Conservation (phyloP, 2,329 filamentous ascomycete genomes). For the Exophiala sp. region DNA sequence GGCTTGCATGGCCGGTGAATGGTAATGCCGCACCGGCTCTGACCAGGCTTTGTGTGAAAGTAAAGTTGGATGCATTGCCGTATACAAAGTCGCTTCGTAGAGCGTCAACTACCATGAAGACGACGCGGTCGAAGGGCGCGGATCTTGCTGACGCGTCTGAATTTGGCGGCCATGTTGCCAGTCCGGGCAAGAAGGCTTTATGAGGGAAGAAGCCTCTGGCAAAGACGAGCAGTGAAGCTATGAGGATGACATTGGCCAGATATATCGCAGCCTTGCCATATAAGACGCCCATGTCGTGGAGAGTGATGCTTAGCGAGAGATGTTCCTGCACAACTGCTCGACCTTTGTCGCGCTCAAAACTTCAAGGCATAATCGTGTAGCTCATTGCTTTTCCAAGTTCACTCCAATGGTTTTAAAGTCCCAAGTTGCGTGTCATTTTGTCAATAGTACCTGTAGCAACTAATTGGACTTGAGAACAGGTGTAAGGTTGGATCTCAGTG, state of each 20-base stretch:
- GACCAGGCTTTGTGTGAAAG: conserved; percentile 86
- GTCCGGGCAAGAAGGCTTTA: conserved; percentile 84
- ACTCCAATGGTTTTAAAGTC: too few relatives aligned
- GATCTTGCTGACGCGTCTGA: conserved; percentile 33
- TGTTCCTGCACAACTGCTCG: too few relatives aligned
- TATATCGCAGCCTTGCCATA: conserved; percentile 1
- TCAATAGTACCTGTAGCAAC: too few relatives aligned
- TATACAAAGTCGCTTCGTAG: conserved; percentile 82
- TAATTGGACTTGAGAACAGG: too few relatives aligned
- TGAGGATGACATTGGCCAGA: conserved; percentile 26
- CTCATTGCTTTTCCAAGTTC: too few relatives aligned
- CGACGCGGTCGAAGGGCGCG: conserved; percentile 73
- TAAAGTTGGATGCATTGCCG: conserved; percentile 72
- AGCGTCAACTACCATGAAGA: conserved; percentile 98
- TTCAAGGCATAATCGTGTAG: too few relatives aligned
- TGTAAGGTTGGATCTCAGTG: too few relatives aligned
- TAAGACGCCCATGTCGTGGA: not conserved
- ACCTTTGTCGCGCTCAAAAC: too few relatives aligned
- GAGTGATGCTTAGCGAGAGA: too few relatives aligned
- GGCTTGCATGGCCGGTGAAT: conserved; percentile 93
- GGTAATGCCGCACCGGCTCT: conserved; percentile 78
- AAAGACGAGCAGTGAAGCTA: conserved; percentile 59
- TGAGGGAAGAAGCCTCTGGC: conserved; percentile 94
- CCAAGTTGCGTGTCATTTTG: too few relatives aligned
- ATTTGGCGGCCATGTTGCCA: conserved; percentile 57